A percentile compares a stretch with the other conserved stretches of the same genome.
phyloP scores from a whole-genome alignment of 805 yeast species.

The Candida maesae region DNA sequence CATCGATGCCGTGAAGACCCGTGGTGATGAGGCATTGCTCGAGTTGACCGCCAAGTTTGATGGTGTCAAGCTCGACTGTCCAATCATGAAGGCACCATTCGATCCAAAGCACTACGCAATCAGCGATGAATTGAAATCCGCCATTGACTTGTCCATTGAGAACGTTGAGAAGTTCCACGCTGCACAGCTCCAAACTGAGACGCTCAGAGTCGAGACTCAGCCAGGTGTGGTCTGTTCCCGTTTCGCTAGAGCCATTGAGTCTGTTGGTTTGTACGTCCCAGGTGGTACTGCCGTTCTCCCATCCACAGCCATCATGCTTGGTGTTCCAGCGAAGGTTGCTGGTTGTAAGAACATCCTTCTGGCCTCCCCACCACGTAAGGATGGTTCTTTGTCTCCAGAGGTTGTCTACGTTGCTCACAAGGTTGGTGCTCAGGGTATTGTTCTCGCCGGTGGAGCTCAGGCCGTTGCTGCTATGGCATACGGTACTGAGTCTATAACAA shows the following conservation, averaged over 20 bases:
- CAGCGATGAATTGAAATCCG: slow-evolving; percentile 68
- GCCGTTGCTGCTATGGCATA: slow-evolving; percentile 99
- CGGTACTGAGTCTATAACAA: slow-evolving; percentile 89
- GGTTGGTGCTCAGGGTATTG: slow-evolving; percentile 86
- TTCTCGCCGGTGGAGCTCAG: slow-evolving; percentile 98
- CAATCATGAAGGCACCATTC: slow-evolving; percentile 86
- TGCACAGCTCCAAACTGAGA: slow-evolving; percentile 78
- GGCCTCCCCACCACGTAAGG: slow-evolving; percentile 94
- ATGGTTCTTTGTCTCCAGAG: slow-evolving; percentile 93
- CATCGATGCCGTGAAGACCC: slow-evolving; percentile 65
- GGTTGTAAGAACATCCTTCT: slow-evolving; percentile 88
- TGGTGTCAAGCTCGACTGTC: slow-evolving; percentile 65
- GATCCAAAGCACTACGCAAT: slow-evolving; percentile 71
- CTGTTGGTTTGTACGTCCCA: slow-evolving; percentile 94
- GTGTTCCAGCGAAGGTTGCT: slow-evolving; percentile 98
- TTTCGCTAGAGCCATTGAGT: slow-evolving; percentile 91
- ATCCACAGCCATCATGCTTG: slow-evolving; percentile 96
- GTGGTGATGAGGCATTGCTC: slow-evolving; percentile 86
- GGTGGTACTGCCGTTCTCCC: slow-evolving; percentile 99
- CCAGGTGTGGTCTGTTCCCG: slow-evolving; percentile 95
- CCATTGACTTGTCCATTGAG: slow-evolving; percentile 84
- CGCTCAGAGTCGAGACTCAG: slow-evolving; percentile 81
- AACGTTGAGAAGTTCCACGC: slow-evolving; percentile 90
- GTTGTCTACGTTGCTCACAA: slow-evolving; percentile 96
- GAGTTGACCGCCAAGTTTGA: slow-evolving; percentile 91